Evolutionary conservation across 176 grass and related monocot species (phyloP).

Genomic region (Phragmites australis): DNA sequence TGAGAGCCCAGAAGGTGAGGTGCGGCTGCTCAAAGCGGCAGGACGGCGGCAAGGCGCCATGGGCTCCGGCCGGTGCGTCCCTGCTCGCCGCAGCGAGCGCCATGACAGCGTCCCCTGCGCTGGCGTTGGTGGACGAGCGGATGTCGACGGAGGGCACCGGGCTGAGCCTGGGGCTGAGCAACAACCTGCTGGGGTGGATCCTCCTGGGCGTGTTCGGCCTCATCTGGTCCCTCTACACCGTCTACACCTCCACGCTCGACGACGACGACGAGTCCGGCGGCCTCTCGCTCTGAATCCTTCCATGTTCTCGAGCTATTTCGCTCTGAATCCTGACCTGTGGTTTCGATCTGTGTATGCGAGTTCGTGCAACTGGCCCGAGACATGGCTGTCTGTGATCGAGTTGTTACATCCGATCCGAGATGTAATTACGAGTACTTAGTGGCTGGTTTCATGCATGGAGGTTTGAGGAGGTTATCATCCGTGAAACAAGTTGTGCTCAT

Average conservation of each 20-base stretch:
- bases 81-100: constrained; percentile 45
- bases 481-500: too few species aligned
- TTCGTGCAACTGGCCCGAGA: not conserved
- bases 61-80: constrained; percentile 8
- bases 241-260: constrained; percentile 92
- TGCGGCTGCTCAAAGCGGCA: constrained; percentile 50
- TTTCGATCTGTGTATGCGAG: not conserved
- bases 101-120: constrained; percentile 43
- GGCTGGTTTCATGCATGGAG: not conserved
- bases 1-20: constrained; percentile 49
- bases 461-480: too few species aligned
- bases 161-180: constrained; percentile 84
- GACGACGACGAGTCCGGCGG: constrained; percentile 92
- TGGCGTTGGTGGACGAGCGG: constrained; percentile 95
- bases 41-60: not conserved
- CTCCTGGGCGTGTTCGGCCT: constrained; percentile 80
- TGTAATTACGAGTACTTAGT: not conserved
- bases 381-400: not conserved
- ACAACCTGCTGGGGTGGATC: constrained; percentile 93
- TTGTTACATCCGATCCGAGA: not conserved
- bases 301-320: not conserved
- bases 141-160: constrained; percentile 92
- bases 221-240: constrained; percentile 92
- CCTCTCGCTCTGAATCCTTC: constrained; percentile 62
- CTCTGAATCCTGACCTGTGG: constrained; percentile 3